phyloP scores from a whole-genome alignment of 768 basidiomycete species.

The Leccinum pellstonianum region DNA sequence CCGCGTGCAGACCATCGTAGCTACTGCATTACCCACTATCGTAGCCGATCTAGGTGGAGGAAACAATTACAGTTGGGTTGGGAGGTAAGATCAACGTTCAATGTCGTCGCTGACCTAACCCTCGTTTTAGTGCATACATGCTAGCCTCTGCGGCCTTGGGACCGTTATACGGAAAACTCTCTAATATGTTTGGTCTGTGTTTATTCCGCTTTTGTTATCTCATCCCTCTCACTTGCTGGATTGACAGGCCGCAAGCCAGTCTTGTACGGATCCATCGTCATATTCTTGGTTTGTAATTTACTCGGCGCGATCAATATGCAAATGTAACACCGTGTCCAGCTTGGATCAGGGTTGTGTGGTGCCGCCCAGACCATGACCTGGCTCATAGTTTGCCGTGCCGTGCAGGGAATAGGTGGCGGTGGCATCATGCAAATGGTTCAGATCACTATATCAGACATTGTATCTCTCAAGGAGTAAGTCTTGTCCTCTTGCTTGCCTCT shows the following conservation, averaged over 20 bases:
- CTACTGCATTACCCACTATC: slow-evolving; percentile 52
- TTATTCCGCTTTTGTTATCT: not conserved
- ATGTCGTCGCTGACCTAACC: not conserved
- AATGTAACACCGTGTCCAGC: slow-evolving; percentile 14
- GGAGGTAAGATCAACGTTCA: slow-evolving; percentile 31
- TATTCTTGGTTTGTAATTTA: slow-evolving; percentile 35
- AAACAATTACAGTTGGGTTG: slow-evolving; percentile 50
- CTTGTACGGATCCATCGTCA: slow-evolving; percentile 35
- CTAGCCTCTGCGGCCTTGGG: slow-evolving; percentile 42
- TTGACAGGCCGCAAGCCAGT: slow-evolving; percentile 37
- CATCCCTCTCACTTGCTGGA: not conserved
- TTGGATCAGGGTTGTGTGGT: slow-evolving; percentile 42
- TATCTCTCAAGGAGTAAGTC: slow-evolving; percentile 33
- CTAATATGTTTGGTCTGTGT: slow-evolving; percentile 37
- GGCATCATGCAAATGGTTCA: slow-evolving; percentile 38
- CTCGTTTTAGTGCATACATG: slow-evolving; percentile 42
- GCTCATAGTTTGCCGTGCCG: slow-evolving; percentile 39
- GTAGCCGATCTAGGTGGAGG: slow-evolving; percentile 44
- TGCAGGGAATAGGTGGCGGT: slow-evolving; percentile 46
- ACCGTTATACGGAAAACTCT: slow-evolving; percentile 49
- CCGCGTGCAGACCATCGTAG: slow-evolving; percentile 40
- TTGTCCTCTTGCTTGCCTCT: not conserved
- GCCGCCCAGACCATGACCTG: slow-evolving; percentile 45
- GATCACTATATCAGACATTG: slow-evolving; percentile 42
- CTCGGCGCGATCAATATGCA: not conserved